Conservation (phyloP, 768 basidiomycete species). For the Albatrellus ellisii region DNA sequence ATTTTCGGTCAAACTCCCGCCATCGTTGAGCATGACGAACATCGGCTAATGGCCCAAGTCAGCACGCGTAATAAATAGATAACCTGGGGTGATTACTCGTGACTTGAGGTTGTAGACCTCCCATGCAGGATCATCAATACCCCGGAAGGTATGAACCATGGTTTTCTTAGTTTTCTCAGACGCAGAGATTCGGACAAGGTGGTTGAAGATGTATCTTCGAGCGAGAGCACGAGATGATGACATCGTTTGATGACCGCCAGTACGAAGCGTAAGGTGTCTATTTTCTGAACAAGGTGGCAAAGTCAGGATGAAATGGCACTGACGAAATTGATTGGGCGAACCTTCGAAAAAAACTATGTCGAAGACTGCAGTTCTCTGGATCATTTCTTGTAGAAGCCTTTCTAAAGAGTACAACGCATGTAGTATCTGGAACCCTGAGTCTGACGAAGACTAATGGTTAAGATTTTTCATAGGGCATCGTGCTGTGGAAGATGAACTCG, state of each 20-base stretch:
- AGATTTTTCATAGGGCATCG: background rate
- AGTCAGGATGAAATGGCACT: too few species aligned
- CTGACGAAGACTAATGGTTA: conserved; percentile 18
- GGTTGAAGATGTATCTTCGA: conserved; percentile 35
- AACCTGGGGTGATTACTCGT: conserved; percentile 15
- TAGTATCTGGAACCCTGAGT: conserved; percentile 44
- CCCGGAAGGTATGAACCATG: conserved; percentile 32
- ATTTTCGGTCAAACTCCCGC: conserved; percentile 20
- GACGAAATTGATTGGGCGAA: too few species aligned
- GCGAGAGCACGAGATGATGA: conserved; percentile 39
- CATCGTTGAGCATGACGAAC: conserved; percentile 50
- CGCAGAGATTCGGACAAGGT: conserved; percentile 27
- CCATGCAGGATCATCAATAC: conserved; percentile 37
- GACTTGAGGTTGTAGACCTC: conserved; percentile 30
- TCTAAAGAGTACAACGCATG: conserved; percentile 49
- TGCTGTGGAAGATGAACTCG: conserved; percentile 17
- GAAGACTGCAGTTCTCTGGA: conserved; percentile 37
- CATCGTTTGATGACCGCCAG: conserved; percentile 24
- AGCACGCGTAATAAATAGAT: too few species aligned
- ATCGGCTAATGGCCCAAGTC: conserved; percentile 41
- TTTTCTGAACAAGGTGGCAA: conserved; percentile 23
- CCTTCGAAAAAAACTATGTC: conserved; percentile 56
- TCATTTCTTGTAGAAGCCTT: conserved; percentile 32
- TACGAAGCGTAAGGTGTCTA: conserved; percentile 26
- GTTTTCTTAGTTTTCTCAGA: too few species aligned